Percentiles rank a stretch among this genome's conserved stretches.
Evolutionary conservation across 257 asterid genomes (phyloP).

Genomic region (Coffea eugenioides): DNA sequence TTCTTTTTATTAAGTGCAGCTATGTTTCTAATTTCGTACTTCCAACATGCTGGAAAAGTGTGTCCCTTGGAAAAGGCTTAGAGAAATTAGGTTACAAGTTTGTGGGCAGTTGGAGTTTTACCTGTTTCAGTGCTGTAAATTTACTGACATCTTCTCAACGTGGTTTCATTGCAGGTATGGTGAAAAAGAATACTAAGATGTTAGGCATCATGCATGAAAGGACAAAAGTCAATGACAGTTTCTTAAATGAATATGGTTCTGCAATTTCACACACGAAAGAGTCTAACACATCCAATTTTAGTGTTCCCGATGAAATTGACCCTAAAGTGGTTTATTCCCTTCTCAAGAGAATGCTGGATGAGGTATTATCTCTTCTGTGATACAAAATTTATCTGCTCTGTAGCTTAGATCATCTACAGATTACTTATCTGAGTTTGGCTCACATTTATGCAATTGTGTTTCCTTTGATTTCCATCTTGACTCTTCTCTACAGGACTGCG

Average conservation of each 20-base stretch:
- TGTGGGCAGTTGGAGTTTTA: neutral
- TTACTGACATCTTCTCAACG: neutral
- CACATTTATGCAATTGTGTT: neutral
- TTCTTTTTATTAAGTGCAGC: neutral
- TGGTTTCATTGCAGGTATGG: conserved; percentile 59
- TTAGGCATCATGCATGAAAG: conserved; percentile 64
- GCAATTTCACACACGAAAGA: conserved; percentile 64
- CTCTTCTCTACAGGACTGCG: conserved; percentile 65
- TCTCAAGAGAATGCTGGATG: conserved; percentile 67
- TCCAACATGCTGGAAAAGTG: neutral
- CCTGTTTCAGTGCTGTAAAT: neutral
- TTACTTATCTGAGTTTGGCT: neutral
- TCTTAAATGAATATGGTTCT: conserved; percentile 41
- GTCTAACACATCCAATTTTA: conserved; percentile 35
- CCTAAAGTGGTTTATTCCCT: conserved; percentile 59
- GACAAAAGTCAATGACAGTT: conserved; percentile 31
- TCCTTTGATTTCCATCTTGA: neutral
- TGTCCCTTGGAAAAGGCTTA: neutral
- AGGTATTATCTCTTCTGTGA: conserved; percentile 48
- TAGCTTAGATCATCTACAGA: neutral
- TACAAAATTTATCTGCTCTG: neutral
- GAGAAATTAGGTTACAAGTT: neutral
- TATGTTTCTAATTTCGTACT: neutral
- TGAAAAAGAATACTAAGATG: conserved; percentile 47
- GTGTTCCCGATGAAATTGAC: conserved; percentile 45